phyloP scores from a whole-genome alignment of 805 yeast genomes.

The Saturnispora saitoi region DNA sequence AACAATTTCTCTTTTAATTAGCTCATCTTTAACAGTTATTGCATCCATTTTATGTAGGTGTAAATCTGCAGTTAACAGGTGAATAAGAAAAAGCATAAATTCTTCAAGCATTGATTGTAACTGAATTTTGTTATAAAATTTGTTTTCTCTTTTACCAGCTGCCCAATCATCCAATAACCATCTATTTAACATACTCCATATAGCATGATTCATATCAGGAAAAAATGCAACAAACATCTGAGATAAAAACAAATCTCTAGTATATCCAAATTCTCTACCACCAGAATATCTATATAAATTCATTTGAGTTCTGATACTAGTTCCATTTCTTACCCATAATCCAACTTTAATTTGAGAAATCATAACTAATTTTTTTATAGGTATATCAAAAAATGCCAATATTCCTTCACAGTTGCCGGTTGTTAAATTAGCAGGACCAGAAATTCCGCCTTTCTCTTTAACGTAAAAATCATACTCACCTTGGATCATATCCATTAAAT shows the following conservation, averaged over 20 bases:
- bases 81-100: conserved; percentile 58
- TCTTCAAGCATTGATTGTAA: conserved; percentile 60
- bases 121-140: conserved; percentile 32
- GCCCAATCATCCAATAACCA: conserved; percentile 62
- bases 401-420: conserved; percentile 15
- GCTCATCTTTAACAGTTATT: conserved; percentile 38
- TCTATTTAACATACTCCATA: conserved; percentile 51
- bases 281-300: conserved; percentile 72
- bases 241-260: conserved; percentile 65
- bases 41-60: conserved; percentile 44
- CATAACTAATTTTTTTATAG: conserved; percentile 67
- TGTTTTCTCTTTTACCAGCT: conserved; percentile 33
- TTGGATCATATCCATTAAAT: conserved; percentile 15
- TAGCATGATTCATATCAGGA: conserved; percentile 44
- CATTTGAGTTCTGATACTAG: conserved; percentile 68
- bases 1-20: conserved; percentile 62
- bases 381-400: conserved; percentile 52
- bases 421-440: conserved; percentile 1
- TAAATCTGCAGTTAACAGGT: conserved; percentile 57
- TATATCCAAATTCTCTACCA: conserved; percentile 72
- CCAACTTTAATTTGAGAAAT: conserved; percentile 83
- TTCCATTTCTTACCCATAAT: conserved; percentile 92
- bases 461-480: conserved; percentile 15
- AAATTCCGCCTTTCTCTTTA: conserved; percentile 5
- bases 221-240: conserved; percentile 49